These are phyloP conservation scores for Daldinia bambusicola DNA, from an alignment of 495 filamentous ascomycete species.

Conservation along the genomic window DNA sequence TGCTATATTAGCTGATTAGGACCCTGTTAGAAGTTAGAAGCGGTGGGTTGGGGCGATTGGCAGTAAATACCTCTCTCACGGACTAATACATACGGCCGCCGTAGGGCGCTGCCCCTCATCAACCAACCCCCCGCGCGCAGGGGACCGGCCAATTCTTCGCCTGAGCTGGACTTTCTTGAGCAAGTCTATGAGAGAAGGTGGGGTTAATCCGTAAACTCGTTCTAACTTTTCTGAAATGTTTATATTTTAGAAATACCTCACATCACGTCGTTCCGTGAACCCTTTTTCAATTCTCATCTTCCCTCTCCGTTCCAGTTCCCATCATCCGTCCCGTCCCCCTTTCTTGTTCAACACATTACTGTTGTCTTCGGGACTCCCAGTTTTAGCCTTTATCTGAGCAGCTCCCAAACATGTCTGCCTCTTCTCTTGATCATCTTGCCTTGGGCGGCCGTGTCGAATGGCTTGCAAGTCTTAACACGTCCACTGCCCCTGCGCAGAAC, in stretches of 20 bases:
- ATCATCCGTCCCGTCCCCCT: background rate
- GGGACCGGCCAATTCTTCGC: constrained; percentile 8
- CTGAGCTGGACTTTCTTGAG: constrained; percentile 8
- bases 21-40: background rate
- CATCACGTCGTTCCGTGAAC: constrained; percentile 12
- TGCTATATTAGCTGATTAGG: constrained; percentile 4
- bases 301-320: constrained; percentile 8
- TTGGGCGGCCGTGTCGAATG: constrained; percentile 89
- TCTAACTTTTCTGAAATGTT: constrained; percentile 36
- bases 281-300: constrained; percentile 3
- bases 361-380: background rate
- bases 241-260: constrained; percentile 40
- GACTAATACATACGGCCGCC: background rate
- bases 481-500: constrained; percentile 76
- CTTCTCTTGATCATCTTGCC: constrained; percentile 77
- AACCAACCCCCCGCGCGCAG: constrained; percentile 9
- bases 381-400: constrained; percentile 12
- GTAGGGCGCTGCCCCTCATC: constrained; percentile 15
- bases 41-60: background rate
- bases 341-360: constrained; percentile 6
- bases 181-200: constrained; percentile 22
- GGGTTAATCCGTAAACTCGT: constrained; percentile 40
- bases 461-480: constrained; percentile 80
- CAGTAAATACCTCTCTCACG: background rate
- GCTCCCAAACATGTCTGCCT: constrained; percentile 28